These are phyloP conservation scores for Rusavskia elegans DNA, from an alignment of 495 filamentous ascomycete species.

Conservation along the genomic window DNA sequence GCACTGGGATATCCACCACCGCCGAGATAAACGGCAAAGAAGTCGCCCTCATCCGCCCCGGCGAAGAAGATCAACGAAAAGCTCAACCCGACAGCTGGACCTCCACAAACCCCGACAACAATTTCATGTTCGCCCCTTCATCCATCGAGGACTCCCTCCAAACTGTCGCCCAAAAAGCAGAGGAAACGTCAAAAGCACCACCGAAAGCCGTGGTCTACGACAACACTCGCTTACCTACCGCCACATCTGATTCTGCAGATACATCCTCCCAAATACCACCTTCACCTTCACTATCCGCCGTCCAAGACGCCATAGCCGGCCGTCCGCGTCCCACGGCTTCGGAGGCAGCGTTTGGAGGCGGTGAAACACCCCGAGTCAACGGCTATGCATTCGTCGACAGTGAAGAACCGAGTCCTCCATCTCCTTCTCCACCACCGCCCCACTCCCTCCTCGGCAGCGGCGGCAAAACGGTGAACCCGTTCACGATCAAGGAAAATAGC, in stretches of 20 bases:
- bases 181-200: constrained; percentile 53
- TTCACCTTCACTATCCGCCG: constrained; percentile 70
- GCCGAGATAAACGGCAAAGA: constrained; percentile 23
- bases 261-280: constrained; percentile 30
- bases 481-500: constrained; percentile 60
- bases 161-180: constrained; percentile 50
- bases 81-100: constrained; percentile 70
- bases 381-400: constrained; percentile 89
- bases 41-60: constrained; percentile 35
- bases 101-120: constrained; percentile 51
- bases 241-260: constrained; percentile 18
- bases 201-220: constrained; percentile 67
- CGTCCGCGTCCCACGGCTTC: constrained; percentile 45
- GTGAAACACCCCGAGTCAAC: constrained; percentile 73
- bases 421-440: constrained; percentile 7
- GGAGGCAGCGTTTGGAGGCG: constrained; percentile 45
- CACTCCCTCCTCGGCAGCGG: constrained; percentile 34
- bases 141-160: constrained; percentile 50
- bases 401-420: constrained; percentile 39
- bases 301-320: constrained; percentile 76
- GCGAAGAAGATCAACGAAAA: constrained; percentile 48
- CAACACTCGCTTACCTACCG: constrained; percentile 57
- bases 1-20: constrained; percentile 11
- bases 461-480: constrained; percentile 60
- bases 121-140: constrained; percentile 70